Evolutionary conservation across 345 rosid genomes (phyloP).

Genomic region (Syzygium aqueum): DNA sequence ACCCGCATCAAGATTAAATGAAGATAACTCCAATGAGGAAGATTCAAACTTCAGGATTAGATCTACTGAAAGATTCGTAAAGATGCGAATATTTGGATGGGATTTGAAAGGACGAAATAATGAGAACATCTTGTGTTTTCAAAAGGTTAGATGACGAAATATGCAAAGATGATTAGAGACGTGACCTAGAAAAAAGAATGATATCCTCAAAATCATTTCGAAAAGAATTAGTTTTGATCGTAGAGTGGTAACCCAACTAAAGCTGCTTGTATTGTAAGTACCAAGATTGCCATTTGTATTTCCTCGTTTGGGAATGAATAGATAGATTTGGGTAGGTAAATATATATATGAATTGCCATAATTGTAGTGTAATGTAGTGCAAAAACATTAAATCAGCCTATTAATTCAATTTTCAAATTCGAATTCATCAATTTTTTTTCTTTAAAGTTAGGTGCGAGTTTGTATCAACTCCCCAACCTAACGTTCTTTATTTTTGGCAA

Average conservation of each 20-base stretch:
- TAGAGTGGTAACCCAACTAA: neutral
- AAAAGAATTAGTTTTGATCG: neutral
- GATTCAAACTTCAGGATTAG: neutral
- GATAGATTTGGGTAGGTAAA: neutral
- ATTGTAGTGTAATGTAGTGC: neutral
- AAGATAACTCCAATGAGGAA: neutral
- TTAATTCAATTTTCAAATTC: neutral
- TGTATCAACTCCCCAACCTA: neutral
- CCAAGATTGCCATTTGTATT: neutral
- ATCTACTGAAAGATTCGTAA: neutral
- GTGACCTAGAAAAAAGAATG: neutral
- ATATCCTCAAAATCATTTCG: neutral
- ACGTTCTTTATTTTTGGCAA: neutral
- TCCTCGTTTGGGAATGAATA: neutral
- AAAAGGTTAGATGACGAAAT: neutral
- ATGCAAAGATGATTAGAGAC: neutral
- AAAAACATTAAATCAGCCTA: neutral
- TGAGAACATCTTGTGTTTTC: neutral
- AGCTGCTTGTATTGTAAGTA: neutral
- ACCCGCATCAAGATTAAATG: neutral
- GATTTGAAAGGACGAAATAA: neutral
- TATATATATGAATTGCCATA: neutral
- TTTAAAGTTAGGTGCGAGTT: neutral
- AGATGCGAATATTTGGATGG: accelerated
- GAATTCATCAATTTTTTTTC: neutral